Conservation (phyloP, 257 asterid species). For the Capsicum chinense region DNA sequence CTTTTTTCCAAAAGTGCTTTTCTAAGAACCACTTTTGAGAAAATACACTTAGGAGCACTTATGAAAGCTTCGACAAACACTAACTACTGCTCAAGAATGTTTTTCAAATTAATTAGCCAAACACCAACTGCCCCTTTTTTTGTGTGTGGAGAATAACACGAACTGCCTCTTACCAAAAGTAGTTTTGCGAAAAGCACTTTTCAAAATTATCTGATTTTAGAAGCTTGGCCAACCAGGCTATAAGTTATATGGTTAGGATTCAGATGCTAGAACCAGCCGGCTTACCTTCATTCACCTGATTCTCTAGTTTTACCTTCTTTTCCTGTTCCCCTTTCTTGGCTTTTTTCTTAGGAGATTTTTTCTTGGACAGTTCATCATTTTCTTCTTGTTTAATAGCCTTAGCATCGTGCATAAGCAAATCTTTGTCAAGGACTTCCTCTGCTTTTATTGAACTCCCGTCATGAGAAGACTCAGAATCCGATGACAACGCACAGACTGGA, state of each 20-base stretch:
- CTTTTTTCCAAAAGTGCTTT: not conserved
- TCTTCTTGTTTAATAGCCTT: slow-evolving; percentile 31
- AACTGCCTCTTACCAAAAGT: not conserved
- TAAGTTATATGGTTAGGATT: not conserved
- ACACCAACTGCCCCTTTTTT: not conserved
- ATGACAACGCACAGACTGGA: slow-evolving; percentile 65
- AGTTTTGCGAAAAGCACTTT: not conserved
- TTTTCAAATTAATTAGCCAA: not conserved
- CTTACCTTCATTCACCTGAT: slow-evolving; percentile 47
- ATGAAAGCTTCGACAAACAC: not conserved
- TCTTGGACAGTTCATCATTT: slow-evolving; percentile 18
- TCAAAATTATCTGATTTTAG: not conserved
- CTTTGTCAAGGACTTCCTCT: slow-evolving; percentile 37
- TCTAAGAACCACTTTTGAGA: not conserved
- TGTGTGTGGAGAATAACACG: no score
- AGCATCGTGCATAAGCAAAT: slow-evolving; percentile 32
- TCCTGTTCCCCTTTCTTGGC: slow-evolving; percentile 44
- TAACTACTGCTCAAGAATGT: not conserved
- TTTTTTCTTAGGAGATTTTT: slow-evolving; percentile 50
- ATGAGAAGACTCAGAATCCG: slow-evolving; percentile 70
- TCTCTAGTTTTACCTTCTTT: slow-evolving; percentile 36
- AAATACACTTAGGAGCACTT: not conserved
- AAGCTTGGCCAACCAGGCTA: not conserved
- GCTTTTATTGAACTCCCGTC: slow-evolving; percentile 45
- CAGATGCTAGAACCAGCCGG: slow-evolving; percentile 26